Conservation (phyloP, 768 basidiomycete genomes). For the Brasilioporus rufonigricans region DNA sequence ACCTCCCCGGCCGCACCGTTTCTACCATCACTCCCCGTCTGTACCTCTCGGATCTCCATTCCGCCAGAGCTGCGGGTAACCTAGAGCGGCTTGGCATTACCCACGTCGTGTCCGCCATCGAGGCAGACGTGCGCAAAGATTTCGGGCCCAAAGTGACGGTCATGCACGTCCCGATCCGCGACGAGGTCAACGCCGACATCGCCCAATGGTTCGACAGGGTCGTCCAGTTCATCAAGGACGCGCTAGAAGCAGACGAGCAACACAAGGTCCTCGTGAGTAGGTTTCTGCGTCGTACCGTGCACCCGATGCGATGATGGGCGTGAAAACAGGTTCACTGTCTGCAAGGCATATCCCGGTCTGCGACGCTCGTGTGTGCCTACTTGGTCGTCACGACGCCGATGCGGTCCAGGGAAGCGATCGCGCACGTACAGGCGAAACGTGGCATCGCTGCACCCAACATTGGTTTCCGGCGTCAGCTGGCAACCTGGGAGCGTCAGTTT, state of each 20-base stretch:
- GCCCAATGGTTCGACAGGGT: slow-evolving; percentile 45
- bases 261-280: slow-evolving; percentile 50
- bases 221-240: slow-evolving; percentile 51
- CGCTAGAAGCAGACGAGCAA: slow-evolving; percentile 40
- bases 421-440: slow-evolving; percentile 53
- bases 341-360: slow-evolving; percentile 72
- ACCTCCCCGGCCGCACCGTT: slow-evolving; percentile 29
- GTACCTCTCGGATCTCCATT: slow-evolving; percentile 62
- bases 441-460: slow-evolving; percentile 63
- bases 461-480: slow-evolving; percentile 63
- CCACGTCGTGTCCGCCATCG: slow-evolving; percentile 67
- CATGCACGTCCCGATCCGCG: slow-evolving; percentile 53
- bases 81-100: slow-evolving; percentile 64
- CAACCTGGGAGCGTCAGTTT: slow-evolving; percentile 33
- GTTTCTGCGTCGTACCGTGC: neutral
- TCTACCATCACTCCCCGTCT: slow-evolving; percentile 45
- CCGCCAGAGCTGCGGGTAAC: slow-evolving; percentile 48
- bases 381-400: slow-evolving; percentile 52
- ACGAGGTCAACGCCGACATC: slow-evolving; percentile 42
- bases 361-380: slow-evolving; percentile 76
- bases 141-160: slow-evolving; percentile 35
- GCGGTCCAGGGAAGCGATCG: slow-evolving; percentile 52
- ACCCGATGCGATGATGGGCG: neutral
- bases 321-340: slow-evolving; percentile 66
- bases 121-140: slow-evolving; percentile 33